Base-by-base conservation (phyloP, 352 stramenopile species). In the Phytophthora ramorum region DNA sequence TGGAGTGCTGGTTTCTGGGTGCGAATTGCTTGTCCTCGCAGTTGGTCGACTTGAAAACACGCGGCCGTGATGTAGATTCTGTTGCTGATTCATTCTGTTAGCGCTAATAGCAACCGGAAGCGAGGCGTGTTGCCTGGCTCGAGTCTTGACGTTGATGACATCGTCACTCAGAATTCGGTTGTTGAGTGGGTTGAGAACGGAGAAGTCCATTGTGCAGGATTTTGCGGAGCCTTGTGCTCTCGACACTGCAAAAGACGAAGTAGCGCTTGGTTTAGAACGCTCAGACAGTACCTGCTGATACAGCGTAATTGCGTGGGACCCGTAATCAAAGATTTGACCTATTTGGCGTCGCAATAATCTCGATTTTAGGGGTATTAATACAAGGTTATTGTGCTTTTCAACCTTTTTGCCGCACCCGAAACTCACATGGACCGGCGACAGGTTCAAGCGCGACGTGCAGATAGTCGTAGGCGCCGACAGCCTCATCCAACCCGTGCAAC, bases 361-460 rank as follows among this genome's bases (percentile, higher is more conserved):
- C n/a, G n/a, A n/a, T n/a, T n/a, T n/a, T n/a, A n/a, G n/a, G n/a
- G n/a, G n/a, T n/a, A n/a, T n/a, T n/a, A n/a, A n/a, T n/a, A n/a
- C n/a, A n/a, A n/a, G n/a, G 24, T 28, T 32, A 32, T 32, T 32
- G 26, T 32, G 26, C 4, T 32, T 32, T 32, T 32, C 26, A 32
- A 32, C 7, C 4, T 32, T 32, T 32, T 32, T 8, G 26, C 26
- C 4, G 26, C 69, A 9, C 75, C 85, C 2, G 82, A 91, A 70
- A 79, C 91, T 91, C 67, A 88, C 85, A 41, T 91, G 81, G 82
- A 88, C 80, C 0, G 85, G 82, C 38, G 64, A 75, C 49, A 52
- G 43, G 22, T 91, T 93, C 49, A 77, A 89, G 60, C 62, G 54
- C 26, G 58, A 81, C 61, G 67, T 91, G 51, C 73, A 62, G 16